Evolutionary conservation across 176 grass and related monocot genomes (phyloP).

Genomic region (Zea luxurians): DNA sequence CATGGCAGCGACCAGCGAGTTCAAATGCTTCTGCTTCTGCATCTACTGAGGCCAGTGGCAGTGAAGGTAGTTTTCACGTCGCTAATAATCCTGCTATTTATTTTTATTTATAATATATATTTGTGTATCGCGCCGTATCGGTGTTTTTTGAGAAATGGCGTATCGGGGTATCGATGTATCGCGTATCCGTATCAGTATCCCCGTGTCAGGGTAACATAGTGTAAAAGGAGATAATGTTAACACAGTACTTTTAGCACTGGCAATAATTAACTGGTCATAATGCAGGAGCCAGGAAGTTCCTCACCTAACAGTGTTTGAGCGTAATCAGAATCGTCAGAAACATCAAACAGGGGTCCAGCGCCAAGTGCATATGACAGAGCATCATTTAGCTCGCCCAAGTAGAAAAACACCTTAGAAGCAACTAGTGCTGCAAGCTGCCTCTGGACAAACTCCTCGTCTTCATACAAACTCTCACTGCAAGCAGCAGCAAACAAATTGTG

Average conservation of each 20-base stretch:
- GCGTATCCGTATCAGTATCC: no score
- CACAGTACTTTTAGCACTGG: not conserved
- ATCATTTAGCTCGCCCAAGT: slow-evolving; percentile 64
- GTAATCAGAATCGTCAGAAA: slow-evolving; percentile 75
- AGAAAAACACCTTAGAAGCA: slow-evolving; percentile 94
- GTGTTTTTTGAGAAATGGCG: no score
- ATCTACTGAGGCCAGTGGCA: no score
- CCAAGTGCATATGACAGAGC: slow-evolving; percentile 70
- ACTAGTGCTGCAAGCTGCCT: slow-evolving; percentile 77
- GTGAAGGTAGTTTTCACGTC: no score
- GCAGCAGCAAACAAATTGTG: not conserved
- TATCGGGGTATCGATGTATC: no score
- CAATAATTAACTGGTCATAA: slow-evolving; percentile 6
- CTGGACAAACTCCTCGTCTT: slow-evolving; percentile 80
- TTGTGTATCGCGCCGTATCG: no score
- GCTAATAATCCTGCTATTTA: no score
- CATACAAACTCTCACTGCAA: slow-evolving; percentile 75
- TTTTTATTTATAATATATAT: no score
- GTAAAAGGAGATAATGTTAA: slow-evolving; percentile 25
- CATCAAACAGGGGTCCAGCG: slow-evolving; percentile 73
- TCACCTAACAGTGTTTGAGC: slow-evolving; percentile 69
- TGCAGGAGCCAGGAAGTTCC: slow-evolving; percentile 1
- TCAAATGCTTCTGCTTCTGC: no score
- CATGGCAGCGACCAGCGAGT: no score
- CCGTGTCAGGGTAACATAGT: not conserved